A percentile compares a stretch with the other conserved stretches of the same genome.
These are phyloP conservation scores for Tolypocladium tundrense DNA, from an alignment of 2,329 filamentous ascomycete genomes.

Conservation along the genomic window DNA sequence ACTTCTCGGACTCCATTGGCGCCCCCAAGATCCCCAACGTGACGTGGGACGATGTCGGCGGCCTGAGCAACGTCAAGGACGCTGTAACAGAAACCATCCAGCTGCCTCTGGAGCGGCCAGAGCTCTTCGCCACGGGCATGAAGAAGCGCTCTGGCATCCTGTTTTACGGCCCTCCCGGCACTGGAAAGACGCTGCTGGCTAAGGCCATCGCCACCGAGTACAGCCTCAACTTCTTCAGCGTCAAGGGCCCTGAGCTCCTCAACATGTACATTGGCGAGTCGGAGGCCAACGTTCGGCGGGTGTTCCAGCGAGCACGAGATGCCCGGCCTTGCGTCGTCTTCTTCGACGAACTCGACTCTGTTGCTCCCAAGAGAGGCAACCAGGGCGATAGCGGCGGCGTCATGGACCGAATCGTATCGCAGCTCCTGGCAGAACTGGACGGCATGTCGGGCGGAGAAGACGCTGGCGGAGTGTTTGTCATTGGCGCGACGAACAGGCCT, in stretches of 20 bases:
- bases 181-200: conserved; percentile 83
- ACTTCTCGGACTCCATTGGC: conserved; percentile 94
- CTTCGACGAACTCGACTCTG: conserved; percentile 87
- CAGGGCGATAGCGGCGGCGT: conserved; percentile 95
- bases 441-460: conserved; percentile 94
- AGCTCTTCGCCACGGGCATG: conserved; percentile 94
- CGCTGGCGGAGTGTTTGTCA: conserved; percentile 84
- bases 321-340: conserved; percentile 84
- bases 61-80: conserved; percentile 87
- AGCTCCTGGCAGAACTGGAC: conserved; percentile 88
- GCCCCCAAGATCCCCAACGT: conserved; percentile 98
- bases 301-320: conserved; percentile 80
- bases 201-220: conserved; percentile 93
- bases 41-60: conserved; percentile 91
- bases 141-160: conserved; percentile 93
- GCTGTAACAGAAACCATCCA: conserved; percentile 97
- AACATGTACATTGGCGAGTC: conserved; percentile 97
- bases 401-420: conserved; percentile 95
- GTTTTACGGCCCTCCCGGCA: conserved; percentile 86
- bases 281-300: conserved; percentile 80
- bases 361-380: conserved; percentile 92
- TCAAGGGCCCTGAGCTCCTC: conserved; percentile 82
- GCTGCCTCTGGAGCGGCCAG: conserved; percentile 78
- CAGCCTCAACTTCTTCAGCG: conserved; percentile 87
- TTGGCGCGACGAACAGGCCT: conserved; percentile 90